phyloP scores from a whole-genome alignment of 148 eudicot genomes.

The Dysphania ambrosioides region DNA sequence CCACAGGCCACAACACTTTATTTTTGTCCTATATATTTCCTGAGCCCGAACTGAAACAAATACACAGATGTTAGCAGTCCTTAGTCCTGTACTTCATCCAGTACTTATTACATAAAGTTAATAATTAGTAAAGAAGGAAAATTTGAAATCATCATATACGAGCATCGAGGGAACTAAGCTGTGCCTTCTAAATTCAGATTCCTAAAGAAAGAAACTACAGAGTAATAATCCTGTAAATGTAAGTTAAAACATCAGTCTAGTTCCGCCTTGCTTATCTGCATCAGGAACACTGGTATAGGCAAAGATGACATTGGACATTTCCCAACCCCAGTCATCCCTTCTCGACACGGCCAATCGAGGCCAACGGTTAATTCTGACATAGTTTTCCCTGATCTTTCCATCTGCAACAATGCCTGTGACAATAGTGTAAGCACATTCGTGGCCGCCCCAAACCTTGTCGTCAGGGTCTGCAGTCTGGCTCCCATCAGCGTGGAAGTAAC shows the following conservation, averaged over 20 bases:
- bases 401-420: slow-evolving; percentile 49
- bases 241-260: slow-evolving; percentile 52
- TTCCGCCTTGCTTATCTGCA: slow-evolving; percentile 61
- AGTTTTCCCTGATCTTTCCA: slow-evolving; percentile 64
- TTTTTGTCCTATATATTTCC: too few relatives aligned
- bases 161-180: not conserved
- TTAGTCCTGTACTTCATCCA: not conserved
- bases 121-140: not conserved
- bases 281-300: slow-evolving; percentile 70
- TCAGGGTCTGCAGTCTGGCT: slow-evolving; percentile 66
- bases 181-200: not conserved
- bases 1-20: too few relatives aligned
- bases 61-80: too few relatives aligned
- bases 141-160: not conserved
- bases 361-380: slow-evolving; percentile 87
- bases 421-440: slow-evolving; percentile 61
- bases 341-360: slow-evolving; percentile 53
- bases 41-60: too few relatives aligned
- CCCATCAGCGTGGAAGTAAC: slow-evolving; percentile 83
- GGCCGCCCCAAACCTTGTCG: slow-evolving; percentile 90
- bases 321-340: slow-evolving; percentile 89
- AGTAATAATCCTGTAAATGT: too few relatives aligned
- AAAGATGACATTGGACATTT: slow-evolving; percentile 54
- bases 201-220: not conserved
- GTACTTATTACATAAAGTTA: not conserved